phyloP scores from a whole-genome alignment of 306 rosid genomes.

The Acacia crassicarpa region DNA sequence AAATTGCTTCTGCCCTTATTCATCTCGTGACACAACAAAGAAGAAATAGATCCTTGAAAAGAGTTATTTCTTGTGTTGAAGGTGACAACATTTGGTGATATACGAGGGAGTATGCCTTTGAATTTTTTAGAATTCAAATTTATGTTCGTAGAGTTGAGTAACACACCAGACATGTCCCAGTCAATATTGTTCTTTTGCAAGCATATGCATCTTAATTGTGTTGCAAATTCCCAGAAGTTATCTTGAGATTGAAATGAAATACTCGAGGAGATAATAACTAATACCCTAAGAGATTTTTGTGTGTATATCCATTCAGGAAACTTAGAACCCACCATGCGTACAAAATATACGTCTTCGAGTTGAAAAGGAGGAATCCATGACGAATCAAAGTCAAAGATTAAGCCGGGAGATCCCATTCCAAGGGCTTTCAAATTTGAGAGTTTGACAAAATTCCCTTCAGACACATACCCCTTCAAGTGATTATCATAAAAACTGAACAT shows the following conservation, averaged over 20 bases:
- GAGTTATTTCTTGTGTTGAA: neutral
- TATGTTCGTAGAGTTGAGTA: neutral
- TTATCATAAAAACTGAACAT: neutral
- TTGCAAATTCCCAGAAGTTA: neutral
- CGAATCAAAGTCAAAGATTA: neutral
- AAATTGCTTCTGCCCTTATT: neutral
- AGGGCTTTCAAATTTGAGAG: neutral
- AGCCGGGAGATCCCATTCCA: neutral
- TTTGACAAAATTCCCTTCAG: neutral
- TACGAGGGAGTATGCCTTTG: neutral
- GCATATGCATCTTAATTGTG: neutral
- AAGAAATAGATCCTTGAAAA: neutral
- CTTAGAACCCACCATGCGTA: neutral
- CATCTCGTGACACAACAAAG: neutral
- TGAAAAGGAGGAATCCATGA: neutral
- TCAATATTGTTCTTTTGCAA: neutral
- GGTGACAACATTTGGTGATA: neutral
- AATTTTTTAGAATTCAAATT: neutral
- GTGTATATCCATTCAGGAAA: neutral
- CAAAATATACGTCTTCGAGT: neutral
- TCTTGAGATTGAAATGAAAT: neutral
- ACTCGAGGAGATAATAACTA: neutral
- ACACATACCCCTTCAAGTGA: neutral
- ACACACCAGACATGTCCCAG: neutral
- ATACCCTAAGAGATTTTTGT: neutral